Evolutionary conservation across 306 rosid genomes (phyloP), one percentile per base, ranked within the genome.

Genomic region (Luffa acutangula): DNA sequence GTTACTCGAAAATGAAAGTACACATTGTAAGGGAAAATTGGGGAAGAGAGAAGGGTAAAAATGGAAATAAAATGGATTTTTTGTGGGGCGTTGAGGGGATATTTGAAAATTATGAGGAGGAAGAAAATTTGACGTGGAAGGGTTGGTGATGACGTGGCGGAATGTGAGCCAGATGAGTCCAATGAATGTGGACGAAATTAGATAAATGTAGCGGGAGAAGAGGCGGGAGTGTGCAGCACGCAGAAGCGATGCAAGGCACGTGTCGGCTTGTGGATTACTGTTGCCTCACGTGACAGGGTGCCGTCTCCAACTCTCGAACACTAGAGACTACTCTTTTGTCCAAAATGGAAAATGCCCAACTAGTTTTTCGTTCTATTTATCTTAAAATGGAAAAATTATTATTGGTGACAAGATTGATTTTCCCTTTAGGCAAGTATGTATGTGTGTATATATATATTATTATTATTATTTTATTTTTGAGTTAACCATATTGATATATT

Each of bases 141-240:
- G 37, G 10, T 17, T 59, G 46, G 5, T 79, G 90, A 79, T 90
- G 94, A 90, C 81, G 86, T 95, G 97, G 97, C 91, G 78, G 33
- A n/a, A 76, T 83, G 25, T 66, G 34, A 81, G 82, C 93, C 97
- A 89, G 67, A 31, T 52, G 85, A 78, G 48, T 81, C 81, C 75
- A 10, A 0, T 64, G 83, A 89, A 90, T 74, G 79, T 84, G 85
- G 82, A 82, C 33, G 80, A 64, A 79, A 77, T 33, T 4, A 78
- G 81, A 83, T 49, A 89, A 83, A 84, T 89, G 84, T 64, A 75
- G 60, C 14, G 66, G 56, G 75, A 60, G 13, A 64, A 80, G 69
- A 14, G 60, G 88, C 81, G 43, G 20, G 51, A n/a, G 79, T 21
- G 70, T 49, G 81, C 20, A 79, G 48, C 41, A 20, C 75, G 41